Conservation (phyloP, 2,329 filamentous ascomycete species). For the Colletotrichum euphorbiae region DNA sequence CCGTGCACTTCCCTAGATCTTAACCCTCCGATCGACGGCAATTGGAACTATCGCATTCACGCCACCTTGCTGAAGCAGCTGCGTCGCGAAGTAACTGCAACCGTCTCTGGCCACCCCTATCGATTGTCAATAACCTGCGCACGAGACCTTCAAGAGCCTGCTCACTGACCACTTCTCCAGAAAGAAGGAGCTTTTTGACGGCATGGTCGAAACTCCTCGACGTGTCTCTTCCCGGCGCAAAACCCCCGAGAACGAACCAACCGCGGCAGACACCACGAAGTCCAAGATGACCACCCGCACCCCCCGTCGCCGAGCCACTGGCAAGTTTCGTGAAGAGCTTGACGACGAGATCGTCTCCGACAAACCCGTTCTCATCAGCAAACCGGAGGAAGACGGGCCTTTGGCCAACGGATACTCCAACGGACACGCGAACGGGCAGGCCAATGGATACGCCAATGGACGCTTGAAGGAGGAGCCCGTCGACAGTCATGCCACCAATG, state of each 20-base stretch:
- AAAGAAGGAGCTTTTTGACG: conserved; percentile 71
- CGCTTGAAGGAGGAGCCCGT: conserved; percentile 44
- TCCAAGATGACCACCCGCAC: conserved; percentile 45
- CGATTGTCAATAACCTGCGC: conserved; percentile 5
- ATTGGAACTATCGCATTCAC: background rate
- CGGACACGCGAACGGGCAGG: conserved; percentile 46
- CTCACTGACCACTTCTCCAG: conserved; percentile 48
- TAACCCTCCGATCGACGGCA: conserved; percentile 26
- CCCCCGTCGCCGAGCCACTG: conserved; percentile 58
- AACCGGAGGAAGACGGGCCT: conserved; percentile 10
- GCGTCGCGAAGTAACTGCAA: background rate
- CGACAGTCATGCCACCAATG: conserved; percentile 11
- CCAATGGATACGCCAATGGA: conserved; percentile 40
- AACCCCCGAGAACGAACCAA: conserved; percentile 49
- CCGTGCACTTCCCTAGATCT: background rate
- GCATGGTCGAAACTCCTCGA: conserved; percentile 70
- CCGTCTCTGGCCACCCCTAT: background rate
- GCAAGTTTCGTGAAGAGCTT: conserved; percentile 63
- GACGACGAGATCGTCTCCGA: conserved; percentile 51
- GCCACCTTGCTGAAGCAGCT: background rate
- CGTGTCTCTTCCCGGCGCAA: conserved; percentile 60
- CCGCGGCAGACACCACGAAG: conserved; percentile 29
- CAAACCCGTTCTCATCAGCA: conserved; percentile 46
- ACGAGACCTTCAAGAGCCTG: too few species aligned
- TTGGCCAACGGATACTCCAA: conserved; percentile 36